Conservation (phyloP, 2,329 filamentous ascomycete genomes). For the Aureobasidium mangrovei region DNA sequence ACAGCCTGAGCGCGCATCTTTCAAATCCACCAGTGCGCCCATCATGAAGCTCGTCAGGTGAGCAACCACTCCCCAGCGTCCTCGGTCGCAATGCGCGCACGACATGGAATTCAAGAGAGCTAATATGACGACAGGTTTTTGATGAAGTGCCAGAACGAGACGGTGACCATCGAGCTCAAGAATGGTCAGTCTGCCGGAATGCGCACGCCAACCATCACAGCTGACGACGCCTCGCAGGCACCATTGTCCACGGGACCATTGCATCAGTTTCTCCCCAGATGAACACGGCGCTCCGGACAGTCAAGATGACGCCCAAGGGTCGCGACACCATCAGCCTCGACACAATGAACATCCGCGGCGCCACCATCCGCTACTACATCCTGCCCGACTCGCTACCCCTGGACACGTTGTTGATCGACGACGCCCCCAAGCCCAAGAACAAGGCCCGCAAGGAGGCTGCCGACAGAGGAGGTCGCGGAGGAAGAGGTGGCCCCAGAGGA, state of each 20-base stretch:
- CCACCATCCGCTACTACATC: slow-evolving; percentile 93
- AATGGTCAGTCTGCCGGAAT: slow-evolving; percentile 58
- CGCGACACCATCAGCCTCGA: slow-evolving; percentile 84
- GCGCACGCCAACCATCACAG: neutral
- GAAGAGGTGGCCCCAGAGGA: slow-evolving; percentile 35
- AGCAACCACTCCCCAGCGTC: slow-evolving; percentile 30
- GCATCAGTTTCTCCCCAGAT: slow-evolving; percentile 95
- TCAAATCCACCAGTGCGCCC: slow-evolving; percentile 21
- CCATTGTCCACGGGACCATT: slow-evolving; percentile 93
- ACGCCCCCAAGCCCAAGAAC: slow-evolving; percentile 97
- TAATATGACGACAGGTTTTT: slow-evolving; percentile 59
- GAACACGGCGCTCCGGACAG: slow-evolving; percentile 91
- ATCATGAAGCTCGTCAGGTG: slow-evolving; percentile 97
- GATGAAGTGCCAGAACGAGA: slow-evolving; percentile 99
- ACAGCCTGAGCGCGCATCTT: slow-evolving; percentile 1
- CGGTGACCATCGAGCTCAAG: slow-evolving; percentile 95
- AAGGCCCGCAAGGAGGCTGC: slow-evolving; percentile 89
- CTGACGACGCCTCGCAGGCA: slow-evolving; percentile 49
- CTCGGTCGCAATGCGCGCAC: slow-evolving; percentile 31
- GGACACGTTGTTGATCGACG: slow-evolving; percentile 91
- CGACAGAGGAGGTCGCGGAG: slow-evolving; percentile 39
- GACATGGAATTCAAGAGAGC: slow-evolving; percentile 27
- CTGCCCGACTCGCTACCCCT: slow-evolving; percentile 90
- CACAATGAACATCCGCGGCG: slow-evolving; percentile 93
- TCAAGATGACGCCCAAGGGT: slow-evolving; percentile 90